Base-by-base conservation (phyloP, 177 flowering plant genomes). In the Telopea speciosissima region DNA sequence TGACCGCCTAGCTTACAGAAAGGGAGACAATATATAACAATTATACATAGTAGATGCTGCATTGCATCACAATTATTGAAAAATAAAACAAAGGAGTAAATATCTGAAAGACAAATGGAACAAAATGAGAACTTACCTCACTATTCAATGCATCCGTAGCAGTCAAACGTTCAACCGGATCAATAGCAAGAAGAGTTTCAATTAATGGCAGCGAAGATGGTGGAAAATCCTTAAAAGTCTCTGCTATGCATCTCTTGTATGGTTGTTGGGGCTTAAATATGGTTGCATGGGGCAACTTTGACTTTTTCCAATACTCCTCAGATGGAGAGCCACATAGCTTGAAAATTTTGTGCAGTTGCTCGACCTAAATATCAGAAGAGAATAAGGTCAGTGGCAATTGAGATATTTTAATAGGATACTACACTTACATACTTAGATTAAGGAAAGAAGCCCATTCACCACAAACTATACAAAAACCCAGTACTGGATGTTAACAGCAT, bases 181-280 rank as follows among this genome's bases (percentile, higher is more conserved):
- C 79, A 73, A 73, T 70, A 23, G 79, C 76, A 67, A 77, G 79
- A 67, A 77, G 76, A 22, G 76, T 77, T 62, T 77, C 79, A 77
- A 77, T 70, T 12, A 77, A 65, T 69, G 79, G 71, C 40, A 77
- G 22, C 28, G 79, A 77, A 23, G 74, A 67, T 49, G 76, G 73
- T 40, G 79, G 74, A 44, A 77, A 77, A 44, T 73, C 74, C 70
- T 70, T 77, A 62, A 77, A 77, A 19, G 79, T 77, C 65, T 77
- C 79, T 45, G 69, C 26, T 65, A 77, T 73, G 63, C 79, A 77
- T 10, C 76, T 76, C 23, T 70, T 73, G 31, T 77, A 77, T 42
- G 76, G 68, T 67, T 77, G 79, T 16, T 67, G 76, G 63, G 79
- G 76, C 56, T 77, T 77, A 70, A 77, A 77, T 66, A 77, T 69